Percentiles rank a stretch among this genome's conserved stretches.
Evolutionary conservation across 331 rosid genomes (phyloP).

Genomic region (Spiraea crenata): DNA sequence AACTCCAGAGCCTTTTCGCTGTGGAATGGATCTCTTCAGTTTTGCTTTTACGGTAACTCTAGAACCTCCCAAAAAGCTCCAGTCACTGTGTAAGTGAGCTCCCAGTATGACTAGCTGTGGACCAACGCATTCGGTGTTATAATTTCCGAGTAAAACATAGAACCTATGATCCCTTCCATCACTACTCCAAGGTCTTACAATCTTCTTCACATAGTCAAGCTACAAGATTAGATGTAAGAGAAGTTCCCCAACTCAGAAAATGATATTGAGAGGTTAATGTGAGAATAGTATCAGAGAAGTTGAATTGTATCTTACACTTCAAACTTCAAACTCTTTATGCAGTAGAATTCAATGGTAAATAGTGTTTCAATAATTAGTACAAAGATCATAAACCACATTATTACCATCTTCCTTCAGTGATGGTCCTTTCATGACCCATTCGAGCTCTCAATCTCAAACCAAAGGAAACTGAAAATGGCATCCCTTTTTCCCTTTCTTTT

Average conservation of each 20-base stretch:
- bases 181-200: slow-evolving; percentile 26
- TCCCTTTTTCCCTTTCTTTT: too few species aligned
- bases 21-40: slow-evolving; percentile 25
- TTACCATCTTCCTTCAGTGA: too few species aligned
- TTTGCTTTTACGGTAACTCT: slow-evolving; percentile 46
- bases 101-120: slow-evolving; percentile 24
- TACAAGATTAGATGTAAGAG: slow-evolving; percentile 31
- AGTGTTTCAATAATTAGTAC: too few species aligned
- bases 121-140: slow-evolving; percentile 38
- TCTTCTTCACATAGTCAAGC: slow-evolving; percentile 40
- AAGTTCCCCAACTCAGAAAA: slow-evolving; percentile 1
- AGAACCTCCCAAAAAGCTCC: slow-evolving; percentile 84
- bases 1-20: slow-evolving; percentile 38
- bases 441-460: too few species aligned
- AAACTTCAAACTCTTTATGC: too few species aligned
- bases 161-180: slow-evolving; percentile 32
- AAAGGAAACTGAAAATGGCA: too few species aligned
- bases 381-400: too few species aligned
- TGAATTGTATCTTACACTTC: too few species aligned
- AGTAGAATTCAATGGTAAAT: too few species aligned
- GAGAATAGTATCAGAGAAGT: too few species aligned
- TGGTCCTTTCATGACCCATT: too few species aligned
- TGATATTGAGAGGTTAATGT: not conserved
- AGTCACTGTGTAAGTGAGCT: slow-evolving; percentile 31
- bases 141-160: slow-evolving; percentile 35